Conservation (phyloP, 805 yeast species). For the Candida jianshihensis region DNA sequence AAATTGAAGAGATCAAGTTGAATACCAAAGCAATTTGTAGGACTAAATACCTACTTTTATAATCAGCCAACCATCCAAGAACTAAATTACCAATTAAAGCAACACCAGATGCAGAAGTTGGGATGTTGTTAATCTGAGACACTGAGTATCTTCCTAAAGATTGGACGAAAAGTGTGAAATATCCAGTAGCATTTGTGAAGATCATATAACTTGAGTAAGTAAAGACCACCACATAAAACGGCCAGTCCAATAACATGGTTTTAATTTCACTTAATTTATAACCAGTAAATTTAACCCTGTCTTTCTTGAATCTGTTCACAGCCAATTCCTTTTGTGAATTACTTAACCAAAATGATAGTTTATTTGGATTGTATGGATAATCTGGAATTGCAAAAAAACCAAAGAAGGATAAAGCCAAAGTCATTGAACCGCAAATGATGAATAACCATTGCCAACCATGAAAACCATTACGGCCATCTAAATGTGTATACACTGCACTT, state of each 20-base stretch:
- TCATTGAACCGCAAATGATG: constrained; percentile 41
- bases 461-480: constrained; percentile 29
- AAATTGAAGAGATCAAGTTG: not conserved
- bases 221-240: constrained; percentile 42
- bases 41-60: not conserved
- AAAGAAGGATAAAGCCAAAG: constrained; percentile 51
- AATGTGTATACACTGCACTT: constrained; percentile 39
- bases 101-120: constrained; percentile 3
- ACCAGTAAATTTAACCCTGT: constrained; percentile 44
- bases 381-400: constrained; percentile 66
- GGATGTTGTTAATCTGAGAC: constrained; percentile 1
- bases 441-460: constrained; percentile 68
- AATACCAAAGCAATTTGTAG: not conserved
- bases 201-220: constrained; percentile 54
- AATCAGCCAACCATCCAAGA: constrained; percentile 3
- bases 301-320: constrained; percentile 42
- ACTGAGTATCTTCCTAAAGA: constrained; percentile 30
- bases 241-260: constrained; percentile 46
- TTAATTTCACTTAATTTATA: constrained; percentile 42
- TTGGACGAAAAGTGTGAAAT: constrained; percentile 46
- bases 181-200: constrained; percentile 47
- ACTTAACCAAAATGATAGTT: constrained; percentile 57
- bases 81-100: constrained; percentile 1
- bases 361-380: constrained; percentile 35
- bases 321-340: constrained; percentile 63